Percentiles rank a stretch among this genome's conserved stretches.
Conservation (phyloP, 1,284 basidiomycete species). For the Irpex lacteus region DNA sequence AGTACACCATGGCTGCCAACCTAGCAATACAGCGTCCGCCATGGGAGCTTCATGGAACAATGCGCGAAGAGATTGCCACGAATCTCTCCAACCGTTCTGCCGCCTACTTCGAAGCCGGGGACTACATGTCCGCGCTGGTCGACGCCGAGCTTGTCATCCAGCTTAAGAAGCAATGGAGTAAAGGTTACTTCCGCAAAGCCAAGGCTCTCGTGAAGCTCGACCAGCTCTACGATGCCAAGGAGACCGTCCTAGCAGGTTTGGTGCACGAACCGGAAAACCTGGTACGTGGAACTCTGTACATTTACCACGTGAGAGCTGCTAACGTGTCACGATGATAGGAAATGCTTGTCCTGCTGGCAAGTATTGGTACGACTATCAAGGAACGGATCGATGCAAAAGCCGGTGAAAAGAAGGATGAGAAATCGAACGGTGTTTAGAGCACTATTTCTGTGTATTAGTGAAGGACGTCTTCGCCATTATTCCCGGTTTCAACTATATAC, state of each 20-base stretch:
- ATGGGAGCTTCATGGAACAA: conserved; percentile 83
- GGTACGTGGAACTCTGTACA: conserved; percentile 38
- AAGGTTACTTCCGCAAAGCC: conserved; percentile 93
- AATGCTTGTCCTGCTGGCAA: conserved; percentile 5
- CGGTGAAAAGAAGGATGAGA: background rate
- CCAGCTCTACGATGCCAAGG: conserved; percentile 73
- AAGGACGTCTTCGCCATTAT: background rate
- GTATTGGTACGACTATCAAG: background rate
- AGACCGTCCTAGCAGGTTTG: conserved; percentile 80
- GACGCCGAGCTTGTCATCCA: conserved; percentile 91
- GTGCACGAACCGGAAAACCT: conserved; percentile 87
- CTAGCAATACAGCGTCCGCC: conserved; percentile 84
- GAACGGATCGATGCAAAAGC: background rate
- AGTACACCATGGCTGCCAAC: conserved; percentile 83
- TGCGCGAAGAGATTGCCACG: conserved; percentile 88
- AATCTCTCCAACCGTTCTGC: conserved; percentile 91
- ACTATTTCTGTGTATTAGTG: background rate
- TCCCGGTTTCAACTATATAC: background rate
- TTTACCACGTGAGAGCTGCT: background rate
- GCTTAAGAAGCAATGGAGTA: conserved; percentile 87
- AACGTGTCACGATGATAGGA: conserved; percentile 1
- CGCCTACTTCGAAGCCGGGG: conserved; percentile 74
- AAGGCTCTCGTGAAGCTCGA: conserved; percentile 83
- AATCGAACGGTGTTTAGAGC: background rate
- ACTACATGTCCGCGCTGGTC: conserved; percentile 80